These are phyloP conservation scores for Phytopythium kandeliae DNA, from an alignment of 352 stramenopile species.

Conservation along the genomic window DNA sequence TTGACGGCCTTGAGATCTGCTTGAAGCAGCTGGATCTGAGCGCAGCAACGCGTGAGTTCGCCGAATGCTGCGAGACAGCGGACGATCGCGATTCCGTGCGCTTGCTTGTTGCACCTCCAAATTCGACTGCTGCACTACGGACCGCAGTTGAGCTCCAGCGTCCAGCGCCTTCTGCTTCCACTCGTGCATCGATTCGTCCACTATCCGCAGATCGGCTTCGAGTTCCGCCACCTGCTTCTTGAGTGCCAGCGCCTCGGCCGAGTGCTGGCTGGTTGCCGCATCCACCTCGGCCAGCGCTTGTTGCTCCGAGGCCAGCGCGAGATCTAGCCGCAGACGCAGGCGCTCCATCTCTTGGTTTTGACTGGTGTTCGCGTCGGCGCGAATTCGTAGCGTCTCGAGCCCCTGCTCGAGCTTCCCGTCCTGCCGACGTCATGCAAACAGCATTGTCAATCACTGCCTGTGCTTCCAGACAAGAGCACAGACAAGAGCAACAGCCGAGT, in stretches of 20 bases:
- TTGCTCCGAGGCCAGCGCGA: conserved; percentile 56
- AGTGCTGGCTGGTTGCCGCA: conserved; percentile 34
- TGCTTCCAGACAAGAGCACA: too few species aligned
- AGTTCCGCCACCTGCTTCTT: conserved; percentile 71
- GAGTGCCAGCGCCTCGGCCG: conserved; percentile 49
- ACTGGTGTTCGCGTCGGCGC: neutral
- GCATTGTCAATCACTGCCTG: neutral
- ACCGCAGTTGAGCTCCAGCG: conserved; percentile 34
- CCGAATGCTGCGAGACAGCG: too few species aligned
- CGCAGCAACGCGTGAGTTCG: neutral
- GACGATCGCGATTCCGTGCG: too few species aligned
- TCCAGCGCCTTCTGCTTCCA: conserved; percentile 74
- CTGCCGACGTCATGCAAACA: conserved; percentile 12
- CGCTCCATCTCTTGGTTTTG: neutral
- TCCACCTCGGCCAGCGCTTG: conserved; percentile 60
- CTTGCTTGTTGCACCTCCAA: neutral
- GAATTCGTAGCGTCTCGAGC: conserved; percentile 31
- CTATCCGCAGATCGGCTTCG: conserved; percentile 60
- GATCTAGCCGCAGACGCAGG: conserved; percentile 48
- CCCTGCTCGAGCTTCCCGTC: conserved; percentile 45
- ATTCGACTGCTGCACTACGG: neutral
- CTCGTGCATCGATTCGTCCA: conserved; percentile 55
- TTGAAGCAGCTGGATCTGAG: neutral
- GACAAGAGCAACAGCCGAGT: too few species aligned
- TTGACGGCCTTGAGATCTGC: neutral